Evolutionary conservation across 192 early-diverging fungal species (phyloP), one percentile per base, ranked within the genome.

Genomic region (Paraglomus occultum): DNA sequence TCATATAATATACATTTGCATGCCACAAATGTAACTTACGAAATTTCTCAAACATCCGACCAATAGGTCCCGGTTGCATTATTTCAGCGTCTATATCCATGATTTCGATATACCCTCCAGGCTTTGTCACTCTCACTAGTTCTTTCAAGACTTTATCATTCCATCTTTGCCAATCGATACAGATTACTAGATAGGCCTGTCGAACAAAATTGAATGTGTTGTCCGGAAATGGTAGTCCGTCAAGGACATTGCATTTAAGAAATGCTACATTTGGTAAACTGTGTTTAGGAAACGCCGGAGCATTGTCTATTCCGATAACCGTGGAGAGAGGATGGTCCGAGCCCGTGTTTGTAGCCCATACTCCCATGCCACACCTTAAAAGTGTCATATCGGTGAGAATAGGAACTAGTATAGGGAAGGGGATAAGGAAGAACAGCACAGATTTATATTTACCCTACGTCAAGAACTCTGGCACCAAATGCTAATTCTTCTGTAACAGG

Each of bases 371-470:
- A 47, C 61, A 63, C 8, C 61, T 63, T 6, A n/a, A 18, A n/a
- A n/a, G n/a, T n/a, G n/a, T n/a, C n/a, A n/a, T n/a, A n/a, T n/a
- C n/a, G n/a, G n/a, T n/a, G n/a, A n/a, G n/a, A n/a, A n/a, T n/a
- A n/a, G n/a, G n/a, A n/a, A n/a, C n/a, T n/a, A n/a, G n/a, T n/a
- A n/a, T n/a, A n/a, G n/a, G n/a, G n/a, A n/a, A n/a, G n/a, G n/a
- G n/a, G n/a, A n/a, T n/a, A n/a, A n/a, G n/a, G n/a, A n/a, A n/a
- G n/a, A n/a, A n/a, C n/a, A n/a, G n/a, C n/a, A n/a, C n/a, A n/a
- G n/a, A n/a, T 10, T 49, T 49, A 49, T 49, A 31, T 31, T 22
- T 63, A 63, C 61, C 61, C 61, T 31, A 63, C 44, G 23, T 63
- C 61, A 18, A 63, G 39, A 9, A 63, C 45, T 18, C 48, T 63